Conservation (phyloP, 192 early-diverging fungal genomes). For the Chytriomyces sp. region DNA sequence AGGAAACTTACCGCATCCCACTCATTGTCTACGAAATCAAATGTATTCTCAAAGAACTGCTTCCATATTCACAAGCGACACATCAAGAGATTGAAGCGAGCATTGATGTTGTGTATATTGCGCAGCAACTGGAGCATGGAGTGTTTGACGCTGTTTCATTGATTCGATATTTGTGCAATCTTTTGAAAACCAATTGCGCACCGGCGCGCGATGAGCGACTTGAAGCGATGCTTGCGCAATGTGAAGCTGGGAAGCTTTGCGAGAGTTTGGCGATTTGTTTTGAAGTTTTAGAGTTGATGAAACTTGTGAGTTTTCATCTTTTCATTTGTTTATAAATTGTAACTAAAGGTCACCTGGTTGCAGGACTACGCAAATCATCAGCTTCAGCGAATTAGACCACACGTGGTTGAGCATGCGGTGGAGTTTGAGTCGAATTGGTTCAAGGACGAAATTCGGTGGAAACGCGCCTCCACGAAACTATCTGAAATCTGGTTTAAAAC, state of each 20-base stretch:
- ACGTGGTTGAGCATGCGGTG: conserved; percentile 68
- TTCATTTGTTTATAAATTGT: background rate
- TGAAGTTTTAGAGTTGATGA: conserved; percentile 75
- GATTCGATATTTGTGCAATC: conserved; percentile 63
- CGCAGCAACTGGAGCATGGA: conserved; percentile 56
- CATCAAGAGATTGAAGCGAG: conserved; percentile 57
- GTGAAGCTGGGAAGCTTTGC: conserved; percentile 63
- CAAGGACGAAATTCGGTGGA: conserved; percentile 42
- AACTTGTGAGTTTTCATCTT: conserved; percentile 51
- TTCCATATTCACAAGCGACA: conserved; percentile 51
- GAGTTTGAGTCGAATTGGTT: conserved; percentile 76
- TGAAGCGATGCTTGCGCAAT: conserved; percentile 62
- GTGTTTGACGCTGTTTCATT: conserved; percentile 65
- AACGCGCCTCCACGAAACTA: conserved; percentile 10
- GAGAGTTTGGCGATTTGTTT: conserved; percentile 74
- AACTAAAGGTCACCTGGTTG: background rate
- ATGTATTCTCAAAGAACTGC: conserved; percentile 70
- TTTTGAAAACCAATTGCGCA: conserved; percentile 72
- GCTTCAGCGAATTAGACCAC: conserved; percentile 66
- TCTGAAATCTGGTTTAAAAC: conserved; percentile 32
- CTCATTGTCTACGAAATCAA: conserved; percentile 78
- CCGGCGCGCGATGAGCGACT: conserved; percentile 69
- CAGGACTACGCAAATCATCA: conserved; percentile 71
- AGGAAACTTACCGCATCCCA: conserved; percentile 55
- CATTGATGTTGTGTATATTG: conserved; percentile 54